Conservation (phyloP, 495 filamentous ascomycete species). For the Pyrenula aspistea region DNA sequence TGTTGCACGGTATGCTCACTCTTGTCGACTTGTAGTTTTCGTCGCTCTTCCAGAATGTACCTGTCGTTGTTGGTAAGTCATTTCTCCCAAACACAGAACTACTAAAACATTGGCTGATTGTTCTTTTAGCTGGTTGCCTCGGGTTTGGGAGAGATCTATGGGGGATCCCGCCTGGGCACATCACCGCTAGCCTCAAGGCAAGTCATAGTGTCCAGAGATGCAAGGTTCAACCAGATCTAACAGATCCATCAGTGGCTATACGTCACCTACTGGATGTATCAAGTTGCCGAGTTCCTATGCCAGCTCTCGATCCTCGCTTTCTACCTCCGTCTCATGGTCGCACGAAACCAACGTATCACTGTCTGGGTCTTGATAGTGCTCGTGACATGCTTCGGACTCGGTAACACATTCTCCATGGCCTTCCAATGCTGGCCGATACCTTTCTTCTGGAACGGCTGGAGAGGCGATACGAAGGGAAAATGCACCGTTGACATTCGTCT, state of each 20-base stretch:
- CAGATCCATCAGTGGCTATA: slow-evolving; percentile 3
- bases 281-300: slow-evolving; percentile 17
- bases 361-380: slow-evolving; percentile 15
- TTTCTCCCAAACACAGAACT: not conserved
- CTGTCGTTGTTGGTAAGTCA: not conserved
- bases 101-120: not conserved
- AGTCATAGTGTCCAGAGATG: slow-evolving; percentile 1
- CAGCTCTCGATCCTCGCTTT: slow-evolving; percentile 29
- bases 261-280: slow-evolving; percentile 19
- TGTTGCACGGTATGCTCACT: not conserved
- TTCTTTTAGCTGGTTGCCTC: slow-evolving; percentile 18
- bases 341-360: slow-evolving; percentile 8
- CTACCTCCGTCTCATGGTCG: slow-evolving; percentile 23
- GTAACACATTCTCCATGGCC: slow-evolving; percentile 17
- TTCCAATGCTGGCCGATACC: slow-evolving; percentile 24
- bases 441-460: slow-evolving; percentile 21
- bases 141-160: slow-evolving; percentile 36
- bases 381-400: slow-evolving; percentile 16
- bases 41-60: not conserved
- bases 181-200: slow-evolving; percentile 26
- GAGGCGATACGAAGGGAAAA: slow-evolving; percentile 11
- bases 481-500: slow-evolving; percentile 14
- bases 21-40: not conserved
- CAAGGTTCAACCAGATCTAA: not conserved
- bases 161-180: slow-evolving; percentile 30